Conservation (phyloP, 106 monocot species). For the Gastrodia elata region DNA sequence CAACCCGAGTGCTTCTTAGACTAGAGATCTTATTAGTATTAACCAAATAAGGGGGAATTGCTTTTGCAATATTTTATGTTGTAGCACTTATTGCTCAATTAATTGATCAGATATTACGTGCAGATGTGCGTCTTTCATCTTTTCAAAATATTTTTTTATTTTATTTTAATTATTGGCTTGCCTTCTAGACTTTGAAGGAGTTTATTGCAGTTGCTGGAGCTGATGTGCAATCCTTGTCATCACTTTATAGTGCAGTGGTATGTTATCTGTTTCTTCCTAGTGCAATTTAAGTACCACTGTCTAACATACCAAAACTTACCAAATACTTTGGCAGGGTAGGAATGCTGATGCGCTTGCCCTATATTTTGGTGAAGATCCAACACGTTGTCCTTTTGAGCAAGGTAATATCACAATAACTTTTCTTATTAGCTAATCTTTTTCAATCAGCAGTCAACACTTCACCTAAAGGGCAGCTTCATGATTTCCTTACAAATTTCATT, state of each 20-base stretch:
- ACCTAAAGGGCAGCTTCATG: not conserved
- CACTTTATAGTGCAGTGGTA: constrained; percentile 70
- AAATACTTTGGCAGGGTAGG: constrained; percentile 48
- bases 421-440: not conserved
- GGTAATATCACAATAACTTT: constrained; percentile 23
- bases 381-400: constrained; percentile 91
- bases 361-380: constrained; percentile 95
- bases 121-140: not conserved
- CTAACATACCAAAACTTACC: not conserved
- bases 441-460: not conserved
- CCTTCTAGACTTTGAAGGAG: constrained; percentile 64
- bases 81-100: not conserved
- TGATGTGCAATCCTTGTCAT: constrained; percentile 48
- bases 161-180: not conserved
- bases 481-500: not conserved
- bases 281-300: not conserved
- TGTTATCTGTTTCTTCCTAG: constrained; percentile 4
- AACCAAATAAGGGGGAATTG: too few relatives aligned
- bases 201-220: constrained; percentile 52
- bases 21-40: too few relatives aligned
- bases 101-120: not conserved
- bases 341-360: constrained; percentile 71
- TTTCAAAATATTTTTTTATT: not conserved
- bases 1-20: too few relatives aligned
- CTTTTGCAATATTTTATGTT: not conserved